These are phyloP conservation scores for Hemileia vastatrix DNA, from an alignment of 1,284 basidiomycete genomes.

Conservation along the genomic window DNA sequence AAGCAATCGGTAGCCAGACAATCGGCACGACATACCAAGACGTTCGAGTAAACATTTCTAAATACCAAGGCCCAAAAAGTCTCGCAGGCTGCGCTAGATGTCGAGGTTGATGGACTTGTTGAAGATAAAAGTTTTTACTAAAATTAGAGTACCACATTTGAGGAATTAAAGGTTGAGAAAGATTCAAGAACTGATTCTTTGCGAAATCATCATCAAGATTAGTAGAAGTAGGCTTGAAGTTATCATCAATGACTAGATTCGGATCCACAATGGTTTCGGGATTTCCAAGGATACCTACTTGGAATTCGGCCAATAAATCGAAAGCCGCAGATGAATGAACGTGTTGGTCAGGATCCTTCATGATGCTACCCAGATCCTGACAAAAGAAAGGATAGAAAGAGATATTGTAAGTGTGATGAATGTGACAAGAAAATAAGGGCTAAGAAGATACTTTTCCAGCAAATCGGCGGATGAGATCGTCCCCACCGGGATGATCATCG, in stretches of 20 bases:
- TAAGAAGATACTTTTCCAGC: slow-evolving; percentile 12
- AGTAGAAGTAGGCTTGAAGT: slow-evolving; percentile 81
- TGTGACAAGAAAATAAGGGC: background rate
- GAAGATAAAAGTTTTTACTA: slow-evolving; percentile 87
- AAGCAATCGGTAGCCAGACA: slow-evolving; percentile 81
- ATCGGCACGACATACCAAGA: slow-evolving; percentile 89
- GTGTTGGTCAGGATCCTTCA: slow-evolving; percentile 76
- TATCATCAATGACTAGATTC: slow-evolving; percentile 48
- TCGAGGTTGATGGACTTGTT: slow-evolving; percentile 92
- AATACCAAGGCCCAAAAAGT: slow-evolving; percentile 68
- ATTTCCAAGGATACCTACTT: slow-evolving; percentile 65
- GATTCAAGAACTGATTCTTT: slow-evolving; percentile 85
- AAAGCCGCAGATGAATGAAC: slow-evolving; percentile 89
- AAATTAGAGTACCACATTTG: slow-evolving; percentile 79
- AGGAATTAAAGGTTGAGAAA: slow-evolving; percentile 69
- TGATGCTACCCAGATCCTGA: slow-evolving; percentile 66
- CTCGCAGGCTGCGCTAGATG: slow-evolving; percentile 78
- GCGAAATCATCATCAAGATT: slow-evolving; percentile 66
- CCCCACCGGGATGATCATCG: slow-evolving; percentile 73
- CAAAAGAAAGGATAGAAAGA: slow-evolving; percentile 3
- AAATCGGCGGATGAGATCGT: slow-evolving; percentile 60
- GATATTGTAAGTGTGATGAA: slow-evolving; percentile 29
- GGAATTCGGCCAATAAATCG: slow-evolving; percentile 78
- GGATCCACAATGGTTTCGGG: slow-evolving; percentile 50
- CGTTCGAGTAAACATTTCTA: slow-evolving; percentile 80